Base-by-base conservation (phyloP, 257 asterid species). In the Jacaranda copaia region DNA sequence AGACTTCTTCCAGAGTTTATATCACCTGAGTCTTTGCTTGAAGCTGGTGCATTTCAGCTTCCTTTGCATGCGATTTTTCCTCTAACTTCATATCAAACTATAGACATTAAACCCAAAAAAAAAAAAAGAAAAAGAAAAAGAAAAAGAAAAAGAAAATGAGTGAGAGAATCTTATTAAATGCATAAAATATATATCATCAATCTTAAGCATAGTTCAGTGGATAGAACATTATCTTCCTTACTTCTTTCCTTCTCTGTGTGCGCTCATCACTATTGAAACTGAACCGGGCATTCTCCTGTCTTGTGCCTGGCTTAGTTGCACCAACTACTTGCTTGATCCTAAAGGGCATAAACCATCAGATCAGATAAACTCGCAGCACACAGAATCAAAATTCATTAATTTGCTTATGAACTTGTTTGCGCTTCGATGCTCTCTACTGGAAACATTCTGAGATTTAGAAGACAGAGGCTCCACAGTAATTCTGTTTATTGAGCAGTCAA, bases 1-100 rank as follows among this genome's bases (percentile, higher is more conserved):
- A 32, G 42, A 71, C 60, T 4, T 32, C 12, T 52, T 71, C 16
- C 45, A 48, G n/a, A 14, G 25, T 35, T 77, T 18, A 51, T 59
- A 7, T 73, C 83, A 91, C 96, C 97, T 81, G 84, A 63, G 75
- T 74, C 76, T 86, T 87, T 62, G 87, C 80, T 73, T 79, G 86
- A 75, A 80, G 75, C 79, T 82, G 85, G 66, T 77, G 88, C 67
- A 18, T 80, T 79, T 88, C 82, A 12, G 81, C 83, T 84, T 86
- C 93, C 76, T 79, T 86, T 15, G 85, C 86, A 49, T 76, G 85
- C 78, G 74, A 74, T 77, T 86, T 91, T 75, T 79, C 89, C 76
- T 81, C 92, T 32, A 80, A 48, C 85, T 77, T 80, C 70, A 46
- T 72, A 62, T 66, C 77, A 72, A 80, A 76, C 84, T 83, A 66